Evolutionary conservation across 768 basidiomycete genomes (phyloP).

Genomic region (Termitomyces sp.): DNA sequence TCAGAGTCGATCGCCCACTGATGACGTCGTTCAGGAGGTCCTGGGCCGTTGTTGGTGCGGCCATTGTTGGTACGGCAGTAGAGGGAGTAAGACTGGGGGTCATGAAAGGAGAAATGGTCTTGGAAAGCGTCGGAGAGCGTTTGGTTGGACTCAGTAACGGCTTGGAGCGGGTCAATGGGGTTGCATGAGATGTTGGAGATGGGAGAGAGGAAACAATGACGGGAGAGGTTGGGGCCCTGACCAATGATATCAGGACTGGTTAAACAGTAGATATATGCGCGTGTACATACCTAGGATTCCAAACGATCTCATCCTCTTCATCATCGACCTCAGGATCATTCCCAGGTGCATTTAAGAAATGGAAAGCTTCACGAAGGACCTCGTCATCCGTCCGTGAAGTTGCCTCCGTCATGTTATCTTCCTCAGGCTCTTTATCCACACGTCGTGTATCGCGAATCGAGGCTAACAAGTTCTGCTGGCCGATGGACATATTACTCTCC

Average conservation of each 20-base stretch:
- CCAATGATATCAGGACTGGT: background rate
- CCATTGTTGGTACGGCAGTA: slow-evolving; percentile 17
- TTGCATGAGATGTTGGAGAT: slow-evolving; percentile 30
- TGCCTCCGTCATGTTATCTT: slow-evolving; percentile 64
- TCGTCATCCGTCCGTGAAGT: slow-evolving; percentile 82
- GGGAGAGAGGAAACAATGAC: slow-evolving; percentile 20
- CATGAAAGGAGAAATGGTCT: slow-evolving; percentile 17
- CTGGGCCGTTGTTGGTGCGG: slow-evolving; percentile 53
- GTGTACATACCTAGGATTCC: slow-evolving; percentile 54
- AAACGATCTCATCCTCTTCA: slow-evolving; percentile 76
- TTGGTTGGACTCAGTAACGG: slow-evolving; percentile 27
- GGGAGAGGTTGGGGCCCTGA: slow-evolving; percentile 26
- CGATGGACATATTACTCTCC: slow-evolving; percentile 6
- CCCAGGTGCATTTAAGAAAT: slow-evolving; percentile 40
- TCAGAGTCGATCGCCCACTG: slow-evolving; percentile 24
- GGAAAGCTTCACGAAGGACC: slow-evolving; percentile 67
- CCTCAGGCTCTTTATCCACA: slow-evolving; percentile 29
- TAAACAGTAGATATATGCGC: background rate
- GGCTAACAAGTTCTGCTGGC: slow-evolving; percentile 21
- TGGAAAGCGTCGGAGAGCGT: slow-evolving; percentile 28
- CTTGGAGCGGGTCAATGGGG: slow-evolving; percentile 32
- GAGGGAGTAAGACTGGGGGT: no score
- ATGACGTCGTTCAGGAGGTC: slow-evolving; percentile 62
- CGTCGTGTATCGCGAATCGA: slow-evolving; percentile 21
- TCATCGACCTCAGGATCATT: slow-evolving; percentile 62